A percentile compares a stretch with the other conserved stretches of the same genome.
These are phyloP conservation scores for Clohesyomyces aquaticus DNA, from an alignment of 495 filamentous ascomycete species.

Conservation along the genomic window DNA sequence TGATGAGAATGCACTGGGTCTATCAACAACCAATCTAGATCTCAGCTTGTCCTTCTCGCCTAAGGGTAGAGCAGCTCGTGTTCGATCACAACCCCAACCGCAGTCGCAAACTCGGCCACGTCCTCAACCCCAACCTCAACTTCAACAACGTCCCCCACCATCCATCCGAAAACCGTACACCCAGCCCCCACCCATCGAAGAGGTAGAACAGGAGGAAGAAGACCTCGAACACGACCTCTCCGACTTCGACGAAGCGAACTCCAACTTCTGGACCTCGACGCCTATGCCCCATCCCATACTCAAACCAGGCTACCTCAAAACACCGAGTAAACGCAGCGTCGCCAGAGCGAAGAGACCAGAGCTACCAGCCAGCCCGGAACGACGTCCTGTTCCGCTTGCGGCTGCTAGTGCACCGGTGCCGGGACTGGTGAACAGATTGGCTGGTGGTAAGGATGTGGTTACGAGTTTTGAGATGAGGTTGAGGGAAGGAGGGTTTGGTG, in stretches of 20 bases:
- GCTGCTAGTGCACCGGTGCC: constrained; percentile 25
- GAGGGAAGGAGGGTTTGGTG: no score
- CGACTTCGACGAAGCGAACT: constrained; percentile 7
- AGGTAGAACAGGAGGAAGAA: constrained; percentile 1
- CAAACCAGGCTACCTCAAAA: constrained; percentile 40
- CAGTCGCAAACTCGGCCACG: not conserved
- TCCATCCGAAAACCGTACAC: no score
- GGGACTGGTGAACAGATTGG: not conserved
- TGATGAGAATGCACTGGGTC: constrained; percentile 55
- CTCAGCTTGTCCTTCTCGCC: constrained; percentile 36
- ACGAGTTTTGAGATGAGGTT: constrained; percentile 1
- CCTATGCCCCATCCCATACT: constrained; percentile 21
- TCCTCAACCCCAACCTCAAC: not conserved
- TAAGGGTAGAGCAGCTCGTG: constrained; percentile 4
- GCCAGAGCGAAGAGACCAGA: constrained; percentile 22
- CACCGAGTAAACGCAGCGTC: constrained; percentile 37
- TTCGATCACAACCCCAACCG: not conserved
- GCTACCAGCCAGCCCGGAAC: constrained; percentile 19
- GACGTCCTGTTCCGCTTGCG: not conserved
- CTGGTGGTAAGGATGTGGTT: not conserved
- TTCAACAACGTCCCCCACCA: constrained; percentile 3
- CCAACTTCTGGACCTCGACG: constrained; percentile 22
- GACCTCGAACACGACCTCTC: not conserved
- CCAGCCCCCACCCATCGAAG: no score
- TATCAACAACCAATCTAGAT: constrained; percentile 44